phyloP scores from a whole-genome alignment of 2,329 filamentous ascomycete genomes.

The Fusarium nygamai region DNA sequence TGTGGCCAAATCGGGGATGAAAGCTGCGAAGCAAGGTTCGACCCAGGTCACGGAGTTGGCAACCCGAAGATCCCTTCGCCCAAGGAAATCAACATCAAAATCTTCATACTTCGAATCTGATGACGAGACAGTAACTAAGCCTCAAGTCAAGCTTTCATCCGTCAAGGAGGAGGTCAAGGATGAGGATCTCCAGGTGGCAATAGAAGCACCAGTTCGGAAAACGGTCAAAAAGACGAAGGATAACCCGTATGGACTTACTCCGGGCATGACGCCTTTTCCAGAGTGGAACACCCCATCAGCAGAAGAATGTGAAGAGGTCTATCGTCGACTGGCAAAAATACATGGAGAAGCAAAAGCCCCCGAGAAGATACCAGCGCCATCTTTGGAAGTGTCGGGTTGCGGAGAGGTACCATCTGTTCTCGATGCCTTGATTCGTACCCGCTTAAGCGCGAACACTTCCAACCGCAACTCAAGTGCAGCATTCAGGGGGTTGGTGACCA shows the following conservation, averaged over 20 bases:
- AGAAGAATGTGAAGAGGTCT: constrained; percentile 38
- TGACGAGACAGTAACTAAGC: constrained; percentile 11
- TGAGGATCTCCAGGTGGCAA: neutral
- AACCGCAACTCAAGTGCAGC: constrained; percentile 42
- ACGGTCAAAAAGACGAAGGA: constrained; percentile 38
- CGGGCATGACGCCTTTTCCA: constrained; percentile 42
- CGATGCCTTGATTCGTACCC: constrained; percentile 42
- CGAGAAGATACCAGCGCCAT: constrained; percentile 42
- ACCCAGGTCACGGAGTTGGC: neutral
- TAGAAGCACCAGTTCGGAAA: constrained; percentile 24
- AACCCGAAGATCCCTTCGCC: constrained; percentile 25
- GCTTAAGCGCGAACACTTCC: constrained; percentile 42
- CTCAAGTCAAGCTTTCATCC: neutral
- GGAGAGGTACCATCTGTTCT: constrained; percentile 43
- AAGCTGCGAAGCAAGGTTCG: neutral
- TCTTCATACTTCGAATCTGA: constrained; percentile 38
- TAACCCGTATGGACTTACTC: constrained; percentile 43
- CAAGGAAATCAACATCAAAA: constrained; percentile 16
- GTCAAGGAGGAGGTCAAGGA: constrained; percentile 30
- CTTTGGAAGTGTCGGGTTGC: constrained; percentile 42
- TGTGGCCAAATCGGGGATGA: neutral
- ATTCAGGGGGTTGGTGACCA: constrained; percentile 39
- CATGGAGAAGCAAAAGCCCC: constrained; percentile 40
- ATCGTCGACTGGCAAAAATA: constrained; percentile 33
- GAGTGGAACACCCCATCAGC: constrained; percentile 38